Base-by-base conservation (phyloP, 805 yeast species). In the Schizosaccharomyces cryophilus region DNA sequence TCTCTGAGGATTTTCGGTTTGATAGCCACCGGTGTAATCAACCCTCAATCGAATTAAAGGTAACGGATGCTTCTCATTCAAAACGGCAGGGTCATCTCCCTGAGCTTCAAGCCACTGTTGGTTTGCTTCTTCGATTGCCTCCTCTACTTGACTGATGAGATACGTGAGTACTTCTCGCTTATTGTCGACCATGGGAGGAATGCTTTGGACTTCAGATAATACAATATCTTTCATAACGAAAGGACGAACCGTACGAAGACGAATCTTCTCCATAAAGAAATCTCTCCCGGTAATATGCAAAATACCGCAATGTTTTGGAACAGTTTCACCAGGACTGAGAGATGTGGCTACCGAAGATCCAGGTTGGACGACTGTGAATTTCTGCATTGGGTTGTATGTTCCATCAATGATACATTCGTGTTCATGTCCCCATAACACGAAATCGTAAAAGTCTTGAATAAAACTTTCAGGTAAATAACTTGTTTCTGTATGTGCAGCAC, bases 371-470 rank as follows among this genome's bases (percentile, higher is more conserved):
- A 88, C 87, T 61, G 80, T 80, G 67, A 90, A 87, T 0, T 83
- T 84, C 2, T 77, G 78, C 11, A 75, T 76, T 0, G 80, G 74
- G 63, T 77, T 78, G 4, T 66, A 63, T 1, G 75, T 77, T 0
- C 95, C 80, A 62, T 79, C 80, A 0, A 90, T 86, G 4, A 83
- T 76, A 67, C 96, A 87, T 69, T 93, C 96, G 71, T 93, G 98
- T 69, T 93, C 98, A 70, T 93, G 98, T 19, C 98, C 98, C 98
- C 98, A 93, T 1, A 89, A 73, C 0, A 93, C 82, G 62, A 90
- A 74, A 68, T 93, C 88, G 58, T 93, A 67, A 68, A 89, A 88
- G 7, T 77, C 73, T 0, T 97, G 98, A 29, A 93, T 72, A 66
- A 85, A 84, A 61, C 76, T 77, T 64, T 89, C 97, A 5, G 96